phyloP scores from a whole-genome alignment of 495 filamentous ascomycete species.

The Rhypophila decipiens region DNA sequence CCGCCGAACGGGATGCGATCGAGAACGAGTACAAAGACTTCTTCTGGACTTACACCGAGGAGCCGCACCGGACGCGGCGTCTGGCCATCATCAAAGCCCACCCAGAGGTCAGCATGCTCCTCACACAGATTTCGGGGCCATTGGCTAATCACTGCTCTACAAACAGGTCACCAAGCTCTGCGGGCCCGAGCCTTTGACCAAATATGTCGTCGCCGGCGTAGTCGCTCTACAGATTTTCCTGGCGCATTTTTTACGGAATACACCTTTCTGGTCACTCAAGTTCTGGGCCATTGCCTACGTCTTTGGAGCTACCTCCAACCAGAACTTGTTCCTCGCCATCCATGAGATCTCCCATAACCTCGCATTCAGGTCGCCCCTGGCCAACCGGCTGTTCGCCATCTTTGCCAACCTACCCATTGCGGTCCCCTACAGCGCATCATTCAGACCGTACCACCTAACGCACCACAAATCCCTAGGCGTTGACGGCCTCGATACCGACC shows the following conservation, averaged over 20 bases:
- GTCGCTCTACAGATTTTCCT: constrained; percentile 74
- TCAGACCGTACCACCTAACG: constrained; percentile 97
- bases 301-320: constrained; percentile 92
- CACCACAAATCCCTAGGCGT: constrained; percentile 99
- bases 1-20: constrained; percentile 22
- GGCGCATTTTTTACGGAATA: constrained; percentile 73
- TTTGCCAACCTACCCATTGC: constrained; percentile 95
- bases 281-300: constrained; percentile 87
- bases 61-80: constrained; percentile 87
- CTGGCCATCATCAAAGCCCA: constrained; percentile 97
- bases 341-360: constrained; percentile 99
- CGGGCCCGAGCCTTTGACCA: constrained; percentile 91
- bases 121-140: too few relatives aligned
- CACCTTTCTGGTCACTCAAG: constrained; percentile 70
- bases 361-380: constrained; percentile 78
- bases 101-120: constrained; percentile 86
- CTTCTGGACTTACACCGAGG: constrained; percentile 97
- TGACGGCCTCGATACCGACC: constrained; percentile 90
- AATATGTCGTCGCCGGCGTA: constrained; percentile 82
- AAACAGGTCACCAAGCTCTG: constrained; percentile 90
- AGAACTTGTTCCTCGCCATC: constrained; percentile 97
- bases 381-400: constrained; percentile 81
- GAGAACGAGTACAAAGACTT: constrained; percentile 45
- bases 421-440: constrained; percentile 92
- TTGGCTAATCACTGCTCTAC: constrained; percentile 6